Conservation (phyloP, 192 early-diverging fungal species). For the Kappamyces sp. region DNA sequence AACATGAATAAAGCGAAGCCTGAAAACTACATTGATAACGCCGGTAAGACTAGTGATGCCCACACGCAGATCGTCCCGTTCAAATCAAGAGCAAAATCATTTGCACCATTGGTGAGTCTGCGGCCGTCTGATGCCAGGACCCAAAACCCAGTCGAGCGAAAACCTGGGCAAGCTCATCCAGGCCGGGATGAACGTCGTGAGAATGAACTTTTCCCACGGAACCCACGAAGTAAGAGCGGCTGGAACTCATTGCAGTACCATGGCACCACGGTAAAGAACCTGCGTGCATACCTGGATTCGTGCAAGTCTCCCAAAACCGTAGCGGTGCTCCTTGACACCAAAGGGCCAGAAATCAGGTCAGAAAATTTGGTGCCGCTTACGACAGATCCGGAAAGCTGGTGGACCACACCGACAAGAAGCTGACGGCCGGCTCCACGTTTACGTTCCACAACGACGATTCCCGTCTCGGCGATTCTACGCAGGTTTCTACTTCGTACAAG, state of each 20-base stretch:
- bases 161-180: slow-evolving; percentile 40
- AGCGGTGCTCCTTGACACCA: slow-evolving; percentile 52
- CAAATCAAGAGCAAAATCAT: slow-evolving; percentile 54
- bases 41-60: too few species aligned
- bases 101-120: slow-evolving; percentile 42
- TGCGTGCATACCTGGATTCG: slow-evolving; percentile 30
- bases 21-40: slow-evolving; percentile 3
- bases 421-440: slow-evolving; percentile 35
- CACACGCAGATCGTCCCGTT: slow-evolving; percentile 35
- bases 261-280: slow-evolving; percentile 38
- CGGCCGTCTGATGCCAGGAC: slow-evolving; percentile 23
- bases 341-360: slow-evolving; percentile 50
- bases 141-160: slow-evolving; percentile 48
- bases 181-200: slow-evolving; percentile 48
- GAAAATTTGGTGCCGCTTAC: neutral
- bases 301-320: slow-evolving; percentile 34
- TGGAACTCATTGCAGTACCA: slow-evolving; percentile 35
- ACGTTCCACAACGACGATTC: slow-evolving; percentile 48
- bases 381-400: slow-evolving; percentile 46
- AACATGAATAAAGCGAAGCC: too few species aligned
- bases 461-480: slow-evolving; percentile 40
- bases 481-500: slow-evolving; percentile 44
- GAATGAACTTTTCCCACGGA: slow-evolving; percentile 57
- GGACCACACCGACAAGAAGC: slow-evolving; percentile 34
- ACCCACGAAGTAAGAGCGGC: slow-evolving; percentile 34